phyloP scores from a whole-genome alignment of 2,329 filamentous ascomycete genomes.

The Fusarium mangiferae region DNA sequence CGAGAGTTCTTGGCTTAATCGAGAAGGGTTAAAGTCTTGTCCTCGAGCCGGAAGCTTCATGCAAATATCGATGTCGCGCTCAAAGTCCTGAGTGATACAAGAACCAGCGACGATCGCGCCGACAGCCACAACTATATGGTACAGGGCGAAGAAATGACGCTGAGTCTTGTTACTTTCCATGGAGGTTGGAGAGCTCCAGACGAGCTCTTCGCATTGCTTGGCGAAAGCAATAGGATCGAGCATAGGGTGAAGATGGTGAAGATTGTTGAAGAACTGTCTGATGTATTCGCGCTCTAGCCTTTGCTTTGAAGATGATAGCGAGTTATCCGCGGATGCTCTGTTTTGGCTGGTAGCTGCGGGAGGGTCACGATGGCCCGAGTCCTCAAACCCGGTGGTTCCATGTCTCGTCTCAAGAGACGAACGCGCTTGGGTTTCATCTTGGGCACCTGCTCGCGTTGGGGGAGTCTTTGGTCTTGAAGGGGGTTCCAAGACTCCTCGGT shows the following conservation, averaged over 20 bases:
- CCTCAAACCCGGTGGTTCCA: fast-evolving
- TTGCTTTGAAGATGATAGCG: background rate
- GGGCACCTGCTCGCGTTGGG: background rate
- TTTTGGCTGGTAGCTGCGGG: background rate
- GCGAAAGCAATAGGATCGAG: background rate
- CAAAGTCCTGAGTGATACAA: background rate
- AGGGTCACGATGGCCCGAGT: background rate
- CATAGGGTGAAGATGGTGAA: conserved; percentile 1
- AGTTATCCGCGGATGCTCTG: background rate
- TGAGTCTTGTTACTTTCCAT: background rate
- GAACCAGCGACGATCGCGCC: background rate
- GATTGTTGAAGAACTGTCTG: background rate
- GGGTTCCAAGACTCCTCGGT: background rate
- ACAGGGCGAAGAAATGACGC: background rate
- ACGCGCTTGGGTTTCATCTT: background rate
- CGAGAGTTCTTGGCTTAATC: background rate
- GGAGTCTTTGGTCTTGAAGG: background rate
- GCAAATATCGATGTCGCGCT: background rate
- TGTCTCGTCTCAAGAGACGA: background rate
- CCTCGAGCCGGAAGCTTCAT: background rate
- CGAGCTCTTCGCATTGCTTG: background rate
- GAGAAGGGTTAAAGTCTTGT: background rate
- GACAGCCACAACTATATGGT: background rate
- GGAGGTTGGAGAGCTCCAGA: background rate
- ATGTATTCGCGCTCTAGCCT: conserved; percentile 1